A percentile compares a stretch with the other conserved stretches of the same genome.
Conservation (phyloP, 495 filamentous ascomycete genomes). For the Talaromyces borbonicus region DNA sequence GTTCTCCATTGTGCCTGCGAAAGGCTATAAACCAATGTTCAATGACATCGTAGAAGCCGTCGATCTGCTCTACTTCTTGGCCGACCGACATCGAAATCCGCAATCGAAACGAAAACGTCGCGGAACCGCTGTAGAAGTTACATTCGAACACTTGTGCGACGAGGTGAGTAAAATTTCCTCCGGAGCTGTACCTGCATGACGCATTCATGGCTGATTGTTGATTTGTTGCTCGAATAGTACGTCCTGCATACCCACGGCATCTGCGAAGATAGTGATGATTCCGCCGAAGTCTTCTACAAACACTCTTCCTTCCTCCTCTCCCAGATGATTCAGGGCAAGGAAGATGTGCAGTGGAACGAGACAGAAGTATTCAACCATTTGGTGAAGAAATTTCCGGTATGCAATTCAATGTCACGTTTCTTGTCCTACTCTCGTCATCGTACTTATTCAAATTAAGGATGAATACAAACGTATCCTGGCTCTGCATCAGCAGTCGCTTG, state of each 20-base stretch:
- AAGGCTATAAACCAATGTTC: conserved; percentile 50
- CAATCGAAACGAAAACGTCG: conserved; percentile 26
- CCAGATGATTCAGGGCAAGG: conserved; percentile 47
- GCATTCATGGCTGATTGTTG: conserved; percentile 3
- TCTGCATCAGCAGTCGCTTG: conserved; percentile 20
- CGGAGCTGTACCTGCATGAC: too few species aligned
- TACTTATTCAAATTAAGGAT: conserved; percentile 23
- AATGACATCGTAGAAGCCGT: conserved; percentile 60
- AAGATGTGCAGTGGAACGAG: conserved; percentile 44
- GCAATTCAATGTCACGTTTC: too few species aligned
- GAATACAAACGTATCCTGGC: conserved; percentile 28
- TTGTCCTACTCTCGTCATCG: neutral
- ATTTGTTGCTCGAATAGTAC: too few species aligned
- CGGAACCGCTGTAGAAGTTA: conserved; percentile 26
- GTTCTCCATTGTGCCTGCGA: conserved; percentile 60
- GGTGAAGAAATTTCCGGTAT: conserved; percentile 38
- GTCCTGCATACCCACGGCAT: conserved; percentile 33
- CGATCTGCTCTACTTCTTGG: conserved; percentile 58
- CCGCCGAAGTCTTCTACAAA: conserved; percentile 40
- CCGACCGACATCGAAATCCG: conserved; percentile 35
- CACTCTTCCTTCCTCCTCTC: conserved; percentile 47
- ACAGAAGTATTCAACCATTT: conserved; percentile 45
- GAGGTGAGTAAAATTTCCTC: too few species aligned
- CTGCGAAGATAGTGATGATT: conserved; percentile 37
- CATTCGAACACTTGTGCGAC: conserved; percentile 31